Base-by-base conservation (phyloP, 2,329 filamentous ascomycete genomes). In the Dactylellina haptotyla region DNA sequence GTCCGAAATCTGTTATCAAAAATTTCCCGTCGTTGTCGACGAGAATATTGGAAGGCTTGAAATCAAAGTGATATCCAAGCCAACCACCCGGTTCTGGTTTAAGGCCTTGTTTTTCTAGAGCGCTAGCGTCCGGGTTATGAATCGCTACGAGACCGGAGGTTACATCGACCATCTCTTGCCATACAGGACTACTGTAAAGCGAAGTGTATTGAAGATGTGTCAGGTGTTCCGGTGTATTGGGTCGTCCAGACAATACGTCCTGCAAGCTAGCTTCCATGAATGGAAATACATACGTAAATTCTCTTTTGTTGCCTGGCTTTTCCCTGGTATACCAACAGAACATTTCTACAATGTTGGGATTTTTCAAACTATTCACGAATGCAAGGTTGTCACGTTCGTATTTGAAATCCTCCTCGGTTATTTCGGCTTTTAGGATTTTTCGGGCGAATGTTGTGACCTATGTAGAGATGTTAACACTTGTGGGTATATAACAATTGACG, bases 31-130 rank as follows among this genome's bases (percentile, higher is more conserved):
- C 84, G 1, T 84, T 83, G 67, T 93, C 93, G 54, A 99, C 85
- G 14, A 99, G 84, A 50, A 99, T 97, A 78, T 99, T 99, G 81
- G 99, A 95, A 0, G 93, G 95, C 82, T 99, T 99, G 61, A 99
- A 84, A 78, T 99, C 95, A 25, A 96, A 91, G 80, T 99, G 95
- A 80, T 93, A 97, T 25, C 66, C 66, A n/a, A 69, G 16, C 64
- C 64, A 69, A 20, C 64, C 64, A 5, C 64, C 64, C 1, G 64
- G 56, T 12, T 48, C 48, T 5, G 64, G 64, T 26, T 69, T 45
- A 12, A 69, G 28, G 2, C 64, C 64, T n/a, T 62, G 45, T 10
- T 62, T 54, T 14, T 28, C 61, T n/a, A 71, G 37, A 10, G 61
- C 12, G 16, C 58, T 51, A 2, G 66, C 39, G 50, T 63, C 58